Conservation (phyloP, 176 grass and related monocot species). For the Lolium perenne region DNA sequence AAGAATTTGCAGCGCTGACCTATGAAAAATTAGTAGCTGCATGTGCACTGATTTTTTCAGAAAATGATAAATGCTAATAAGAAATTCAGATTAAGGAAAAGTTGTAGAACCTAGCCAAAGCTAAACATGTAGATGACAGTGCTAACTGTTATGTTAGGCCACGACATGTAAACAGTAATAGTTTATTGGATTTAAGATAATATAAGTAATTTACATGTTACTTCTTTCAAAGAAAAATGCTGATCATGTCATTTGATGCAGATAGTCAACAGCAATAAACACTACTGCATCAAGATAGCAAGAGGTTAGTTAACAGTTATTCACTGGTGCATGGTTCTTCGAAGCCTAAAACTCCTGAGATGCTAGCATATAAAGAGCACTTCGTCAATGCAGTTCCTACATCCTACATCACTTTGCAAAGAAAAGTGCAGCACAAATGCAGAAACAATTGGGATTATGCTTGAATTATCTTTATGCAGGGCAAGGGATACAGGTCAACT, state of each 20-base stretch:
- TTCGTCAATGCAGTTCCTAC: constrained; percentile 8
- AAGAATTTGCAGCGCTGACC: not conserved
- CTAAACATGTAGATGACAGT: constrained; percentile 14
- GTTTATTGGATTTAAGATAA: not conserved
- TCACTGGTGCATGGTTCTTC: constrained; percentile 8
- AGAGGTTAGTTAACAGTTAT: not conserved
- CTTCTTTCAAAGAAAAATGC: constrained; percentile 8
- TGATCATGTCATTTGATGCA: constrained; percentile 4
- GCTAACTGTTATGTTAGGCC: constrained; percentile 7
- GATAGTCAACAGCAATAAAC: not conserved
- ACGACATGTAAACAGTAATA: not conserved
- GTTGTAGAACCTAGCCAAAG: constrained; percentile 10
- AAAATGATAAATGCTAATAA: not conserved
- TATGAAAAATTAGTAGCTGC: not conserved
- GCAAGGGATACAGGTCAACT: not conserved
- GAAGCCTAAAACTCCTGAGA: constrained; percentile 8
- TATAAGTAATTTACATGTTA: not conserved
- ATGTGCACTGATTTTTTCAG: constrained; percentile 19
- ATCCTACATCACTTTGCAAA: constrained; percentile 32
- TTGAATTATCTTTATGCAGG: constrained; percentile 27
- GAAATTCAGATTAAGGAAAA: constrained; percentile 1
- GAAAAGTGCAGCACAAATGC: constrained; percentile 5
- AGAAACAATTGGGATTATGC: constrained; percentile 9
- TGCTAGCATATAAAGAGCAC: constrained; percentile 28
- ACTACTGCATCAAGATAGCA: constrained; percentile 5